Evolutionary conservation across 2,329 filamentous ascomycete genomes (phyloP).

Genomic region (Calonectria pteridis): DNA sequence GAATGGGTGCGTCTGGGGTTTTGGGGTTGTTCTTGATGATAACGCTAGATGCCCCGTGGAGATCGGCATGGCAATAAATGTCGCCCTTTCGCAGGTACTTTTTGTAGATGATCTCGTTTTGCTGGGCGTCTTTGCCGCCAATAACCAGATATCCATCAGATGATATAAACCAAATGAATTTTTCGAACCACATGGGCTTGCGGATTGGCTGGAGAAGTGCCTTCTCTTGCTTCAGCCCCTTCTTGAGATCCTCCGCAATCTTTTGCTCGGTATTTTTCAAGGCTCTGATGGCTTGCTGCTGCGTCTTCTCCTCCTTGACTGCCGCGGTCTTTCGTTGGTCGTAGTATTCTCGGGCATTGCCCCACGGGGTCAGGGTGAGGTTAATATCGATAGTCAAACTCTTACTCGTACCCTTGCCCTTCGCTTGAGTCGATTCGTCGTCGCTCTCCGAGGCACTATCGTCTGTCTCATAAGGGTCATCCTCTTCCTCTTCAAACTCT

Average conservation of each 20-base stretch:
- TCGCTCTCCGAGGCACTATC: slow-evolving; percentile 65
- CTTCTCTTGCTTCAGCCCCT: slow-evolving; percentile 92
- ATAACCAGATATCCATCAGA: slow-evolving; percentile 95
- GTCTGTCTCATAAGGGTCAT: slow-evolving; percentile 74
- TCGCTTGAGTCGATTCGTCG: slow-evolving; percentile 49
- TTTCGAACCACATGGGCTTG: slow-evolving; percentile 94
- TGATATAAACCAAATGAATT: slow-evolving; percentile 95
- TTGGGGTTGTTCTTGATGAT: slow-evolving; percentile 89
- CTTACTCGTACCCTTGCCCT: slow-evolving; percentile 61
- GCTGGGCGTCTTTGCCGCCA: slow-evolving; percentile 87
- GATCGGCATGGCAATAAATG: slow-evolving; percentile 90
- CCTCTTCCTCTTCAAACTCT: slow-evolving; percentile 71
- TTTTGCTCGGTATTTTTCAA: slow-evolving; percentile 93
- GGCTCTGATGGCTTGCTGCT: slow-evolving; percentile 83
- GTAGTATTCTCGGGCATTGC: slow-evolving; percentile 92
- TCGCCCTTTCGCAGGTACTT: slow-evolving; percentile 90
- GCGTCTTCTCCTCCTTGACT: slow-evolving; percentile 88
- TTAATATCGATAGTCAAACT: slow-evolving; percentile 85
- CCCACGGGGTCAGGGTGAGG: slow-evolving; percentile 84
- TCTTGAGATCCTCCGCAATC: slow-evolving; percentile 86
- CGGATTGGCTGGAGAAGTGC: slow-evolving; percentile 85
- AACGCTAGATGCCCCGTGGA: slow-evolving; percentile 85
- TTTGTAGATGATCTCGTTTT: slow-evolving; percentile 93
- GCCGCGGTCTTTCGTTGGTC: slow-evolving; percentile 88
- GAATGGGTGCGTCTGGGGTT: slow-evolving; percentile 86